phyloP scores from a whole-genome alignment of 179 eudicot species.

The Heliamphora pulchella region DNA sequence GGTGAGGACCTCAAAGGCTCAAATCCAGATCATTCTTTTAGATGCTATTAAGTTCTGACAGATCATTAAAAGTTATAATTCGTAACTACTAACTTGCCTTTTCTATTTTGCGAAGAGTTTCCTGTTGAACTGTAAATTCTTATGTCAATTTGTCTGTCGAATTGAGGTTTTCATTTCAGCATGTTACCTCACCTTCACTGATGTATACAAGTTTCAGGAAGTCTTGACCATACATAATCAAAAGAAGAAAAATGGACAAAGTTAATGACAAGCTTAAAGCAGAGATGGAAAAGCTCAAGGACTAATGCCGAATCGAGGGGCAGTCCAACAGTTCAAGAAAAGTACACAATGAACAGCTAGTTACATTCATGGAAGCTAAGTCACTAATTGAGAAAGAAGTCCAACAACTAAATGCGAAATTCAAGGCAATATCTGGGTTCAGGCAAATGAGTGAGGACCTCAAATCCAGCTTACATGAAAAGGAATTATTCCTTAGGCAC shows the following conservation, averaged over 20 bases:
- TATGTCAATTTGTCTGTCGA: neutral
- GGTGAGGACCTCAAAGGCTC: too few species aligned
- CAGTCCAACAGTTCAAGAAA: slow-evolving; percentile 38
- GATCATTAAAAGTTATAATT: neutral
- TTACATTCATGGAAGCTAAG: slow-evolving; percentile 40
- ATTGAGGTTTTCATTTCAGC: neutral
- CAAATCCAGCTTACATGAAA: slow-evolving; percentile 31
- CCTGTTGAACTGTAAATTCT: neutral
- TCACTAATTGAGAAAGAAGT: slow-evolving; percentile 40
- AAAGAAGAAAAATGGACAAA: slow-evolving; percentile 30
- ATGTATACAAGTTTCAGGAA: neutral
- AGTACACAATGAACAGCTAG: slow-evolving; percentile 41
- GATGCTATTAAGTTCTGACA: neutral
- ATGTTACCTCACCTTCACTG: neutral
- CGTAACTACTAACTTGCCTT: neutral
- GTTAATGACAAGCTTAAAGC: slow-evolving; percentile 46
- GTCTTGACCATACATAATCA: neutral
- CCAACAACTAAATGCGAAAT: slow-evolving; percentile 38
- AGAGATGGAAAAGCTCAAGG: slow-evolving; percentile 39
- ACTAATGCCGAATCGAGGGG: slow-evolving; percentile 38
- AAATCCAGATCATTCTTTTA: too few species aligned
- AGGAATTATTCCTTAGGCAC: slow-evolving; percentile 37
- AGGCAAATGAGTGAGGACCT: slow-evolving; percentile 23
- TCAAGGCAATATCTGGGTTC: slow-evolving; percentile 28
- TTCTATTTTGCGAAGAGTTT: neutral